Evolutionary conservation across 768 basidiomycete genomes (phyloP), one percentile per base, ranked within the genome.

Genomic region (Hydnomerulius pinastri): DNA sequence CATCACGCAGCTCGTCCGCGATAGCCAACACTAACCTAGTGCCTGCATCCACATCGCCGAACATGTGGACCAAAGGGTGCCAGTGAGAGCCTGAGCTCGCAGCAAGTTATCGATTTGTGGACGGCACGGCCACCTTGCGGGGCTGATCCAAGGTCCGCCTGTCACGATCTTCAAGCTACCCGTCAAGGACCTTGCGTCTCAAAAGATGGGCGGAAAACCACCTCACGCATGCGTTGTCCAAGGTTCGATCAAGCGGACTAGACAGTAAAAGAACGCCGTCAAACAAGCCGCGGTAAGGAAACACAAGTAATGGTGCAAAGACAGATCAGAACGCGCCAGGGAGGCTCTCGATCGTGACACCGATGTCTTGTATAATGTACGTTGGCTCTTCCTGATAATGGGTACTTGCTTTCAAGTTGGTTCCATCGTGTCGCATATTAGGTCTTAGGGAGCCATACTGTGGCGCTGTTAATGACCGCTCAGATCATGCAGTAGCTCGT

Each of bases 261-360:
- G 44, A 43, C 21, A 32, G 2, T 7, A 62, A 53, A 15, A 49
- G 24, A 41, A 42, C 18, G 11, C 45, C 5, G 29, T 60, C 1
- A 65, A 55, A 10, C 53, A 53, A 7, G 50, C 53, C 2, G 54
- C 50, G 15, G 68, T 58, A 47, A 67, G 61, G 46, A 64, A 13
- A 27, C 39, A 46, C 18, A 54, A 57, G 35, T 48, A 49, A 50
- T 53, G 55, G 15, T 59, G 57, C 36, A 69, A 58, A 42, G 60
- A 62, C 30, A 56, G 42, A 9, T 57, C 62, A 51, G 62, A 68
- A 29, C 55, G 48, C 21, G 46, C 60, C 29, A 54, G 66, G 32
- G 62, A 68, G 24, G 56, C 30, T 36, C 51, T 71, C 21, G 59
- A 69, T 37, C 60, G 57, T 21, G 60, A 70, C 21, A 46, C 58